These are phyloP conservation scores for Penicillium nordicum DNA, from an alignment of 2,329 filamentous ascomycete genomes.

Conservation along the genomic window DNA sequence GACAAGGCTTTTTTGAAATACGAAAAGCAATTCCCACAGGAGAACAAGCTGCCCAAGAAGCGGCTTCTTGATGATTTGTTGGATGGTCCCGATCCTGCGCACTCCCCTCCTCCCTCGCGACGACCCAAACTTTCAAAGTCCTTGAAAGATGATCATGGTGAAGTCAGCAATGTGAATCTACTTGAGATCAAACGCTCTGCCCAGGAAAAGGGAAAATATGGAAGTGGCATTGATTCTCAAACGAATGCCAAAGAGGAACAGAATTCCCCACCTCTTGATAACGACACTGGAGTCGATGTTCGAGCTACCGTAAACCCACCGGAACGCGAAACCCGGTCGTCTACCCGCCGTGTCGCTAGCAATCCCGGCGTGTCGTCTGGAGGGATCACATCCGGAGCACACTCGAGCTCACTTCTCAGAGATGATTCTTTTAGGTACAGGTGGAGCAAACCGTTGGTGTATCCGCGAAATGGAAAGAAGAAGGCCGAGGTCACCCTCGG, in stretches of 20 bases:
- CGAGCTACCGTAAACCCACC: constrained; percentile 5
- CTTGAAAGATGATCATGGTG: constrained; percentile 24
- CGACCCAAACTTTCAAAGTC: constrained; percentile 30
- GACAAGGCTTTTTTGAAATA: constrained; percentile 28
- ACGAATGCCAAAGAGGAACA: background rate
- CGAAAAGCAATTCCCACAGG: constrained; percentile 6
- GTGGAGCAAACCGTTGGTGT: constrained; percentile 42
- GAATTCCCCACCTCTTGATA: constrained; percentile 6
- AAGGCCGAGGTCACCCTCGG: constrained; percentile 45
- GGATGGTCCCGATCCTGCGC: constrained; percentile 7
- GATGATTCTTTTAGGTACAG: constrained; percentile 22
- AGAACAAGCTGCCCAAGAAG: constrained; percentile 16
- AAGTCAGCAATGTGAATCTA: constrained; percentile 3
- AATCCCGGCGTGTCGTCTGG: background rate
- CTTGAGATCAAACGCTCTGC: background rate
- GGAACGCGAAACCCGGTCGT: constrained; percentile 32
- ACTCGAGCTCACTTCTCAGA: constrained; percentile 1
- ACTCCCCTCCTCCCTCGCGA: constrained; percentile 20
- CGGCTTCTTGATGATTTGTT: constrained; percentile 6
- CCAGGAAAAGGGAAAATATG: background rate
- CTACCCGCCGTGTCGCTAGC: constrained; percentile 18
- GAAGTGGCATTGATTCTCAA: background rate
- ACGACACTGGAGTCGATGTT: constrained; percentile 21
- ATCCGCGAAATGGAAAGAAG: constrained; percentile 46
- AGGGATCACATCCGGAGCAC: background rate